Conservation (phyloP, 2,329 filamentous ascomycete species). For the Thelonectria rubi region DNA sequence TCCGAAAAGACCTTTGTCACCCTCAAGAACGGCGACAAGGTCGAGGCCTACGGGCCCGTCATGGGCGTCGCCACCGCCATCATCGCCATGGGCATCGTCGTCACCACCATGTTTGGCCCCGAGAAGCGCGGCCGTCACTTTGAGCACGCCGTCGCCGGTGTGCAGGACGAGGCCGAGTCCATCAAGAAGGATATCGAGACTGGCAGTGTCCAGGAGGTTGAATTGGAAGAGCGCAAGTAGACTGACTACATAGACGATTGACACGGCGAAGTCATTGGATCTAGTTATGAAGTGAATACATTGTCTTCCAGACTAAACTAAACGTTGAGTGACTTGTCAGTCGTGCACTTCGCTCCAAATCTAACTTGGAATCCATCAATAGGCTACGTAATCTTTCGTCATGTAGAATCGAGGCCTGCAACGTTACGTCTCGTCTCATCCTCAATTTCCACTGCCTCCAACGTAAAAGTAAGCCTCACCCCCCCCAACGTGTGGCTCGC, state of each 20-base stretch:
- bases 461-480: too few relatives aligned
- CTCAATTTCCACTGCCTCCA: too few relatives aligned
- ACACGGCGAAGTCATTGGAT: too few relatives aligned
- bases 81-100: conserved; percentile 73
- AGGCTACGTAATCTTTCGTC: too few relatives aligned
- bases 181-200: conserved; percentile 43
- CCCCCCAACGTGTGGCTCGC: too few relatives aligned
- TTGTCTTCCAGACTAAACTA: too few relatives aligned
- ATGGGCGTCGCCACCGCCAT: conserved; percentile 83
- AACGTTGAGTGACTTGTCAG: too few relatives aligned
- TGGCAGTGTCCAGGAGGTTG: conserved; percentile 38
- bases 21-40: conserved; percentile 61
- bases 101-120: conserved; percentile 75
- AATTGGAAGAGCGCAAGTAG: conserved; percentile 31
- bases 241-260: too few relatives aligned
- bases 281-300: neutral
- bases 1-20: conserved; percentile 69
- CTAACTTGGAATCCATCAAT: too few relatives aligned
- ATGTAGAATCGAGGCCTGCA: too few relatives aligned
- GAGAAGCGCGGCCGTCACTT: conserved; percentile 79
- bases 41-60: conserved; percentile 76
- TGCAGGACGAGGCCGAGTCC: conserved; percentile 36
- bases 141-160: conserved; percentile 62
- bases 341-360: too few relatives aligned
- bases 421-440: too few relatives aligned